Conservation (phyloP, 345 rosid genomes). For the Streptanthus diversifolius region DNA sequence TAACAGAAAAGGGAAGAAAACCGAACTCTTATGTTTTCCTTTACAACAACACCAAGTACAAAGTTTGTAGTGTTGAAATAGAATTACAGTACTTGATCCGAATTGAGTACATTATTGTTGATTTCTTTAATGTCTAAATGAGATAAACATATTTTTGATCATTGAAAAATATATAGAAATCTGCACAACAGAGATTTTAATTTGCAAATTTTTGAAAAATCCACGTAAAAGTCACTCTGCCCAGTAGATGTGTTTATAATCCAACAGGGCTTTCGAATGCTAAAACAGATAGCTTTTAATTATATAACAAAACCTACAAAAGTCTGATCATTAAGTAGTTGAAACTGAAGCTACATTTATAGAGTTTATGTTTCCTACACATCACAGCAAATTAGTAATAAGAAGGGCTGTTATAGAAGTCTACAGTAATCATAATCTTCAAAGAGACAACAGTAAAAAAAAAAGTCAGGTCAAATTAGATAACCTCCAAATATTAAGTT, state of each 20-base stretch:
- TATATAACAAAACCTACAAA: not conserved
- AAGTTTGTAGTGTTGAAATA: not conserved
- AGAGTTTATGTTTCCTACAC: not conserved
- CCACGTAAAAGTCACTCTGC: not conserved
- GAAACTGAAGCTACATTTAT: not conserved
- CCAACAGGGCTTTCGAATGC: not conserved
- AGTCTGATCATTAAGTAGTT: too few relatives aligned
- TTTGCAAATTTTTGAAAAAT: too few relatives aligned
- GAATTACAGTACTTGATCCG: not conserved
- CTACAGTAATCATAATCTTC: too few relatives aligned
- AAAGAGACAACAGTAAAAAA: too few relatives aligned
- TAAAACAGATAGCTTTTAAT: not conserved
- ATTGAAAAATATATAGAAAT: not conserved
- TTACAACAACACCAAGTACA: constrained; percentile 16
- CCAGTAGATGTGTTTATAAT: not conserved
- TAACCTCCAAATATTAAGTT: too few relatives aligned
- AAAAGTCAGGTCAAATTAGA: too few relatives aligned
- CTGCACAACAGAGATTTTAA: too few relatives aligned
- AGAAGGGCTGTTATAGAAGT: not conserved
- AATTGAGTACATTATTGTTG: constrained; percentile 1
- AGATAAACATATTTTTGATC: not conserved
- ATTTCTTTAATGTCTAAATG: not conserved
- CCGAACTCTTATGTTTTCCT: not conserved
- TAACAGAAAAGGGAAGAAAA: not conserved
- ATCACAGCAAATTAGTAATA: not conserved